Percentiles rank a stretch among this genome's conserved stretches.
Conservation (phyloP, 495 filamentous ascomycete species). For the Chaetomidium leptoderma region DNA sequence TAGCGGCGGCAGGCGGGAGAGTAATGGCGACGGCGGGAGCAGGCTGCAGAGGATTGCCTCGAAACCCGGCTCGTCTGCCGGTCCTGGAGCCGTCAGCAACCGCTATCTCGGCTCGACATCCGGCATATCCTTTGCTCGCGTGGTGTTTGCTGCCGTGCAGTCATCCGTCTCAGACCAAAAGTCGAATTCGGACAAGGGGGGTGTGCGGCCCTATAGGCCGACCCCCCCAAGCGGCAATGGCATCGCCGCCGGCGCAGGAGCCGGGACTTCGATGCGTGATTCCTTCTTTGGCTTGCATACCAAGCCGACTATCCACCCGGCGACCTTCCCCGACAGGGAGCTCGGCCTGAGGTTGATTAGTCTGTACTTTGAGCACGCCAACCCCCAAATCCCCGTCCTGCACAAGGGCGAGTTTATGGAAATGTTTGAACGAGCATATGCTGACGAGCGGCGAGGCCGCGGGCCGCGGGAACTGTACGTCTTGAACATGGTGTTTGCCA, state of each 20-base stretch:
- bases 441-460: conserved; percentile 59
- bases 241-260: conserved; percentile 36
- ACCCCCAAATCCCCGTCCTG: conserved; percentile 90
- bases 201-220: conserved; percentile 43
- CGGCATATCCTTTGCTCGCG: conserved; percentile 89
- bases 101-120: conserved; percentile 81
- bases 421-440: conserved; percentile 75
- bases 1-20: conserved; percentile 33
- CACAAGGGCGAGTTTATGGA: conserved; percentile 83
- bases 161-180: conserved; percentile 72
- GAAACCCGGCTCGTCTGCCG: conserved; percentile 56
- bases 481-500: conserved; percentile 97
- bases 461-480: conserved; percentile 83
- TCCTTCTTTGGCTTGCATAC: conserved; percentile 93
- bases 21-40: conserved; percentile 32
- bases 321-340: conserved; percentile 73
- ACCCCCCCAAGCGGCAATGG: conserved; percentile 14
- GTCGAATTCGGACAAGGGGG: conserved; percentile 49
- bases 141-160: conserved; percentile 92
- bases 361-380: conserved; percentile 92
- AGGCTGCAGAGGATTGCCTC: conserved; percentile 57
- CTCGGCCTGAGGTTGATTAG: conserved; percentile 67
- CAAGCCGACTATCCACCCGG: conserved; percentile 78
- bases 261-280: conserved; percentile 77
- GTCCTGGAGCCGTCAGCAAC: conserved; percentile 69